Conservation (phyloP, 2,329 filamentous ascomycete species). For the Aspergillus sp. region DNA sequence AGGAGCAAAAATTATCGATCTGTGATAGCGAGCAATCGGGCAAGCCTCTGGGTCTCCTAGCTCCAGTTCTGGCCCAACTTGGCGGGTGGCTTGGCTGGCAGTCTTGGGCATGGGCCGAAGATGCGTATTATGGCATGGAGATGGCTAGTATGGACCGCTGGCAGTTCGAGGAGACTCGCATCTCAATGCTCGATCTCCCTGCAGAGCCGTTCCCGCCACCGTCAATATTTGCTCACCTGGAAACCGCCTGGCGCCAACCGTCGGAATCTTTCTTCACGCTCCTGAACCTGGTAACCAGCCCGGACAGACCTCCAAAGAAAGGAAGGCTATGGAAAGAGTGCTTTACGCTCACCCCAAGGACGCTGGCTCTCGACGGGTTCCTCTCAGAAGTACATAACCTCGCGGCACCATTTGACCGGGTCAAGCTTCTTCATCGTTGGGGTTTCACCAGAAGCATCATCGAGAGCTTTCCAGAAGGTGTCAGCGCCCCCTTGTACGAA, state of each 20-base stretch:
- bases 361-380: constrained; percentile 68
- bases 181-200: constrained; percentile 48
- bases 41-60: constrained; percentile 56
- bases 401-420: constrained; percentile 61
- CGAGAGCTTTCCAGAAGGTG: constrained; percentile 80
- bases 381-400: constrained; percentile 59
- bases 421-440: constrained; percentile 72
- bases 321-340: constrained; percentile 41
- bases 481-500: constrained; percentile 80
- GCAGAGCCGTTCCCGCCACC: constrained; percentile 58
- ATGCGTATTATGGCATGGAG: constrained; percentile 63
- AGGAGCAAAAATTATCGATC: constrained; percentile 82
- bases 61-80: constrained; percentile 78
- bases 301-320: constrained; percentile 31
- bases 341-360: constrained; percentile 61
- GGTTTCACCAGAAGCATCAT: constrained; percentile 66
- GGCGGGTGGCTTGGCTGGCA: constrained; percentile 78
- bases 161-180: constrained; percentile 57
- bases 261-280: constrained; percentile 52
- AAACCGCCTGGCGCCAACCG: constrained; percentile 40
- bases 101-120: constrained; percentile 57
- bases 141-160: constrained; percentile 57
- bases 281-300: constrained; percentile 49
- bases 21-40: constrained; percentile 53
- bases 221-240: constrained; percentile 60